A percentile compares a stretch with the other conserved stretches of the same genome.
Conservation (phyloP, 2,329 filamentous ascomycete genomes). For the Epichloe festucae region DNA sequence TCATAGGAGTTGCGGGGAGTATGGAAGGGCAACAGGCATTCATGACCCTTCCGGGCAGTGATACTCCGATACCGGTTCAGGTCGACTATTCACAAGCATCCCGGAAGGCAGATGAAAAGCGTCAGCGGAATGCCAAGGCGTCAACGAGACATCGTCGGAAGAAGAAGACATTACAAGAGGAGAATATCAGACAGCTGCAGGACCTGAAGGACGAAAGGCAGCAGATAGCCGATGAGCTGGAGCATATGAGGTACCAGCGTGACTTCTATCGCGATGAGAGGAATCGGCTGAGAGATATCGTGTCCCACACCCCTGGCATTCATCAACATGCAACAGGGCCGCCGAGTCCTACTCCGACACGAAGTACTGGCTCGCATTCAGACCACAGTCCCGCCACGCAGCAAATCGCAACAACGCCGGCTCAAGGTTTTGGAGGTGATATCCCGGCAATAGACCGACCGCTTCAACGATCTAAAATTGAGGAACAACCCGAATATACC, state of each 20-base stretch:
- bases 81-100: slow-evolving; percentile 75
- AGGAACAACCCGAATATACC: slow-evolving; percentile 31
- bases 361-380: slow-evolving; percentile 22
- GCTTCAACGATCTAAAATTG: slow-evolving; percentile 32
- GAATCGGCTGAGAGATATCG: slow-evolving; percentile 55
- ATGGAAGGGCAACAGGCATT: slow-evolving; percentile 25
- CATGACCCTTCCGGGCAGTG: slow-evolving; percentile 25
- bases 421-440: slow-evolving; percentile 27
- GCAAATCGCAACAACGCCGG: slow-evolving; percentile 15
- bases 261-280: slow-evolving; percentile 65
- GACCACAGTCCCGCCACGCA: slow-evolving; percentile 24
- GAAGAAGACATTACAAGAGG: slow-evolving; percentile 70
- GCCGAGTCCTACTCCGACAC: slow-evolving; percentile 32
- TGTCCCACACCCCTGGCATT: slow-evolving; percentile 45
- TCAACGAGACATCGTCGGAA: slow-evolving; percentile 71
- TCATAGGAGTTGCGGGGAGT: slow-evolving; percentile 14
- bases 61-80: slow-evolving; percentile 41
- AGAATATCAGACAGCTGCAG: slow-evolving; percentile 55
- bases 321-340: slow-evolving; percentile 39
- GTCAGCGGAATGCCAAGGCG: slow-evolving; percentile 72
- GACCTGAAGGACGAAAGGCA: slow-evolving; percentile 55
- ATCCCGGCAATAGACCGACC: slow-evolving; percentile 31
- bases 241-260: slow-evolving; percentile 45
- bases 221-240: slow-evolving; percentile 43
- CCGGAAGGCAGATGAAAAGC: slow-evolving; percentile 71